These are phyloP conservation scores for Claviceps sp. DNA, from an alignment of 2,329 filamentous ascomycete species.

Conservation along the genomic window DNA sequence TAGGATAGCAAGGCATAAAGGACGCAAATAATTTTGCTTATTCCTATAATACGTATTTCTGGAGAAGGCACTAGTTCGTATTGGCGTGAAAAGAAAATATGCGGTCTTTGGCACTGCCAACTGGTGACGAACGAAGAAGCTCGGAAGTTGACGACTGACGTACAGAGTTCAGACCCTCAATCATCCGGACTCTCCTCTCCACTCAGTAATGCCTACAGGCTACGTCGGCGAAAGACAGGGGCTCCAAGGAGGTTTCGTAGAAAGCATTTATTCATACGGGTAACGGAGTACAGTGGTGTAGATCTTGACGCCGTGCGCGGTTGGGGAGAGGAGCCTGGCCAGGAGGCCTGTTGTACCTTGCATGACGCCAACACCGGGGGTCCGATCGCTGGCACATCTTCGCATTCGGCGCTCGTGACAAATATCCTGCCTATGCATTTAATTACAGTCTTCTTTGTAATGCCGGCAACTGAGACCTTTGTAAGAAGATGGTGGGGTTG, in stretches of 20 bases:
- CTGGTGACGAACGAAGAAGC: background rate
- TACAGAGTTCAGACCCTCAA: background rate
- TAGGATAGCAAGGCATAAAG: background rate
- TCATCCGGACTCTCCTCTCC: background rate
- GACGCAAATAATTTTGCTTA: no score
- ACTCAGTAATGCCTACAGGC: background rate
- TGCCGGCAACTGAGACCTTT: background rate
- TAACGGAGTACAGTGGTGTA: background rate
- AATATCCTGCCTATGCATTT: background rate
- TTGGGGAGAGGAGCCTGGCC: background rate
- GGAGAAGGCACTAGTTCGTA: background rate
- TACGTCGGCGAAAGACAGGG: background rate
- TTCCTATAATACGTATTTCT: no score
- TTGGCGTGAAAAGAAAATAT: background rate
- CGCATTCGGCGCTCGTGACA: background rate
- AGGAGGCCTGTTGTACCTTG: conserved; percentile 1
- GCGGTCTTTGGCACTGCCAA: background rate
- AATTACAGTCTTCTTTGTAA: background rate
- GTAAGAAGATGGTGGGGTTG: background rate
- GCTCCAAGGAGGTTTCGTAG: no score
- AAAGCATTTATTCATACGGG: background rate
- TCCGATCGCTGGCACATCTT: background rate
- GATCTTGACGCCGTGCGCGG: background rate
- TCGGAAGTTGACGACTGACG: background rate
- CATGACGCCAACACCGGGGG: background rate